A percentile compares a stretch with the other conserved stretches of the same genome.
phyloP scores from a whole-genome alignment of 1,284 basidiomycete genomes.

The Moniliella sp. region DNA sequence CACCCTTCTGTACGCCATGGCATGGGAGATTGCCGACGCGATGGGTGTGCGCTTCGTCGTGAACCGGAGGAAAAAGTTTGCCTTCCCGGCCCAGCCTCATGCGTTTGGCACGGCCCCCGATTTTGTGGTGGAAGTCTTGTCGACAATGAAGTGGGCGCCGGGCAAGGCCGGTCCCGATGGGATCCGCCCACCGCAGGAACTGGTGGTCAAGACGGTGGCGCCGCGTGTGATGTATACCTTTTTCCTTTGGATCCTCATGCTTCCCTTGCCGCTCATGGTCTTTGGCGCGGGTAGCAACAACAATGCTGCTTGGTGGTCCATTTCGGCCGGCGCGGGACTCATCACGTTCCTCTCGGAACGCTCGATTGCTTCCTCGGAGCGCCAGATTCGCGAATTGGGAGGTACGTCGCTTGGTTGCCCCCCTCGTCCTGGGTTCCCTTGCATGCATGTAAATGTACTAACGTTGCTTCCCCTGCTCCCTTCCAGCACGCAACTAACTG shows the following conservation, averaged over 20 bases:
- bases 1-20: slow-evolving; percentile 10
- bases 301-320: slow-evolving; percentile 26
- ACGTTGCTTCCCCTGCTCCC: too few species aligned
- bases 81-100: slow-evolving; percentile 19
- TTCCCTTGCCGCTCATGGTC: slow-evolving; percentile 21
- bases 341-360: slow-evolving; percentile 13
- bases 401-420: too few species aligned
- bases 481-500: too few species aligned
- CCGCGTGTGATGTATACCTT: slow-evolving; percentile 17
- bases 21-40: slow-evolving; percentile 10
- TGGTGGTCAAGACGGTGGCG: slow-evolving; percentile 5
- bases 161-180: too few species aligned
- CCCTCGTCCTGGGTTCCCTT: too few species aligned
- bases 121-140: slow-evolving; percentile 19
- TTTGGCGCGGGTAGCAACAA: slow-evolving; percentile 29
- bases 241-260: slow-evolving; percentile 12
- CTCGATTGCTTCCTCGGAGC: too few species aligned
- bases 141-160: too few species aligned
- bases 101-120: slow-evolving; percentile 27
- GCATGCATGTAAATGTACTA: too few species aligned
- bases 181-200: slow-evolving; percentile 10
- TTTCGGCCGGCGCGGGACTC: slow-evolving; percentile 12
- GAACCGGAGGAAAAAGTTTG: too few species aligned
- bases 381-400: too few species aligned
- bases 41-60: slow-evolving; percentile 8